A percentile compares a stretch with the other conserved stretches of the same genome.
These are phyloP conservation scores for Brassica napus DNA, from an alignment of 345 rosid species.

Conservation along the genomic window Da-Ae NC_063447.1:55211001-55211500, in stretches of 20 bases:
- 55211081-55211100: constrained; percentile 44
- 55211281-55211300: not conserved
- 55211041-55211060: constrained; percentile 38
- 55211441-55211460: not conserved
- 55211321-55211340: not conserved
- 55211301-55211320: not conserved
- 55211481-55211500: not conserved
- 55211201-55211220: constrained; percentile 56
- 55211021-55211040: constrained; percentile 46
- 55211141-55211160: constrained; percentile 47
- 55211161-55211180: constrained; percentile 42
- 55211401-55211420: not conserved
- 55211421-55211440: not conserved
- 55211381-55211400: not conserved
- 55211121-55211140: constrained; percentile 72
- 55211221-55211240: constrained; percentile 23
- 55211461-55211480: no score
- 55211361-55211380: no score
- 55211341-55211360: not conserved
- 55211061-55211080: constrained; percentile 43
- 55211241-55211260: constrained; percentile 37
- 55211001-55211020: constrained; percentile 36
- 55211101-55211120: constrained; percentile 46
- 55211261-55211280: not conserved
- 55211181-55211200: constrained; percentile 28